Percentiles rank a stretch among this genome's conserved stretches.
phyloP scores from a whole-genome alignment of 345 rosid genomes.

The Gossypium mustelinum region DNA sequence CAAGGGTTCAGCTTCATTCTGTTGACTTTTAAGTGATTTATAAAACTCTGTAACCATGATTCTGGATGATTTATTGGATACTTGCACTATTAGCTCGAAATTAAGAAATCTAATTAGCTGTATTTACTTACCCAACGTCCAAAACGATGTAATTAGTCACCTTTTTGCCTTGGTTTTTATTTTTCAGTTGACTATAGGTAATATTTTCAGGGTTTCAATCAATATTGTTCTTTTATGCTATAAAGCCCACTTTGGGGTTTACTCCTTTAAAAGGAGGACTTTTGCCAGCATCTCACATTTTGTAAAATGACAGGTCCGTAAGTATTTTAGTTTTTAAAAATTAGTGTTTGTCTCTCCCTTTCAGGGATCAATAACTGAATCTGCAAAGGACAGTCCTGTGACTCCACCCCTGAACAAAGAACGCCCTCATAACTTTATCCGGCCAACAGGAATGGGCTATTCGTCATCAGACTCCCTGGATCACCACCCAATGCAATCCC shows the following conservation, averaged over 20 bases:
- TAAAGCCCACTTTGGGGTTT: background rate
- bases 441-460: conserved; percentile 45
- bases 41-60: background rate
- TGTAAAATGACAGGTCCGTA: background rate
- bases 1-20: background rate
- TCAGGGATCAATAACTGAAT: conserved; percentile 56
- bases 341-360: background rate
- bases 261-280: background rate
- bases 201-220: background rate
- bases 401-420: conserved; percentile 81
- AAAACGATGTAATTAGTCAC: background rate
- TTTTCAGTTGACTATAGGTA: background rate
- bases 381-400: conserved; percentile 60
- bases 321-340: conserved; percentile 5
- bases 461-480: conserved; percentile 62
- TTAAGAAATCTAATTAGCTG: background rate
- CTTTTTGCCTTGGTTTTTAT: background rate
- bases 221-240: background rate
- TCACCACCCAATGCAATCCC: conserved; percentile 49
- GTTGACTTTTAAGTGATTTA: background rate
- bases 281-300: background rate
- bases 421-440: conserved; percentile 38
- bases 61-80: background rate
- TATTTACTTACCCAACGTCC: background rate
- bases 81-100: background rate